Conservation (phyloP, 2,329 filamentous ascomycete species). For the Ascochyta pisi region DNA sequence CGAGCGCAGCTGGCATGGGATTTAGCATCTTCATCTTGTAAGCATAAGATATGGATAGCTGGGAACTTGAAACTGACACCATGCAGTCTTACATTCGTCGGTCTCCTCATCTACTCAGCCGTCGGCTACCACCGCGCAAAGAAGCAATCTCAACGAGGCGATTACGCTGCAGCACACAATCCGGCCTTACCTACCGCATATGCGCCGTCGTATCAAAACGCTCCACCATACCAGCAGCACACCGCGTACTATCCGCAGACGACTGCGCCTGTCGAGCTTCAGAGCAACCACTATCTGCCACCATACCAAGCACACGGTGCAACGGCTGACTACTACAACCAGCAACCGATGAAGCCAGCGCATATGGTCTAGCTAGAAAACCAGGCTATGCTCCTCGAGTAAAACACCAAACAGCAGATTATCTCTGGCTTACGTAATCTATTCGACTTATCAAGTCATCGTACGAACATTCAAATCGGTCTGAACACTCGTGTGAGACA, state of each 20-base stretch:
- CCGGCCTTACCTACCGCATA: conserved; percentile 29
- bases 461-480: neutral
- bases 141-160: conserved; percentile 41
- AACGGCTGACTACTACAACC: conserved; percentile 30
- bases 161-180: conserved; percentile 44
- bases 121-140: conserved; percentile 47
- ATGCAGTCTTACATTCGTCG: conserved; percentile 44
- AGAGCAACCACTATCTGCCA: conserved; percentile 26
- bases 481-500: too few species aligned
- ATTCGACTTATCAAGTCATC: too few species aligned
- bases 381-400: neutral
- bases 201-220: conserved; percentile 24
- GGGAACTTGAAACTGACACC: conserved; percentile 9
- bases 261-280: conserved; percentile 21
- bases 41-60: conserved; percentile 14
- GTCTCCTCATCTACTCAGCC: conserved; percentile 51
- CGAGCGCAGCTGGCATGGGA: conserved; percentile 31
- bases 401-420: neutral
- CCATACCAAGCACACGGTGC: conserved; percentile 28
- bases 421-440: neutral
- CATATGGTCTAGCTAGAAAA: conserved; percentile 30
- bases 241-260: conserved; percentile 35
- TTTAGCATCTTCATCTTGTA: conserved; percentile 48
- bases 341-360: conserved; percentile 37
- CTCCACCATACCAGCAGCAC: conserved; percentile 29